Evolutionary conservation across 192 early-diverging fungal genomes (phyloP).

Genomic region (Coemansia sp.): DNA sequence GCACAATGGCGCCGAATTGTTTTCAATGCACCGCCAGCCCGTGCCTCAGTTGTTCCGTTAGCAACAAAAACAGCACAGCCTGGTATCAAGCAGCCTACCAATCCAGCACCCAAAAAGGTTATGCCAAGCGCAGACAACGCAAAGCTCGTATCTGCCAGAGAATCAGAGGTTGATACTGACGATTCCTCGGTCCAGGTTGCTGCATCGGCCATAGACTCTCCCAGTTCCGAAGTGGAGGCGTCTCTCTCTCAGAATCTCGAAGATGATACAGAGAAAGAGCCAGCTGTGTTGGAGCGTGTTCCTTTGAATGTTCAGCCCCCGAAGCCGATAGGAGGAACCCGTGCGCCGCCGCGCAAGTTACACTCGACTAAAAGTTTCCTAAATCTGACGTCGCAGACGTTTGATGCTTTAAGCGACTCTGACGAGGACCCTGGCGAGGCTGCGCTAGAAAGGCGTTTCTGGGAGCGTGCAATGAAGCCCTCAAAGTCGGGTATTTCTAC

Average conservation of each 20-base stretch:
- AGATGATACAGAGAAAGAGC: too few relatives aligned
- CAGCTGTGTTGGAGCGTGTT: too few relatives aligned
- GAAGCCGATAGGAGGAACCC: neutral
- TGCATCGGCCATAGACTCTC: too few relatives aligned
- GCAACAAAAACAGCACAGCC: neutral
- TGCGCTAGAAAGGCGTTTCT: slow-evolving; percentile 40
- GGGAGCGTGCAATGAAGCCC: slow-evolving; percentile 51
- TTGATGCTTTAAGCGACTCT: slow-evolving; percentile 37
- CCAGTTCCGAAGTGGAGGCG: too few relatives aligned
- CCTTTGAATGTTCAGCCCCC: too few relatives aligned
- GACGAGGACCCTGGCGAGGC: slow-evolving; percentile 35
- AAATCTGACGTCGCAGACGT: slow-evolving; percentile 23
- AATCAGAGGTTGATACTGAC: too few relatives aligned
- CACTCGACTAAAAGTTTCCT: slow-evolving; percentile 24
- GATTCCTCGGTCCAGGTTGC: too few relatives aligned
- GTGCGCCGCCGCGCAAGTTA: slow-evolving; percentile 23
- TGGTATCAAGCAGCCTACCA: neutral
- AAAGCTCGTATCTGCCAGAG: neutral
- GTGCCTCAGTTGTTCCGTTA: slow-evolving; percentile 5
- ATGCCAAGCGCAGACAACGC: neutral
- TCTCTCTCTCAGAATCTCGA: too few relatives aligned
- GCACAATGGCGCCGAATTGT: slow-evolving; percentile 54
- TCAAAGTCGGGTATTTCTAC: slow-evolving; percentile 39
- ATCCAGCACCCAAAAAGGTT: neutral
- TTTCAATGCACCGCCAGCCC: slow-evolving; percentile 34